Conservation (phyloP, 257 asterid genomes). For the Penstemon barbatus region DNA sequence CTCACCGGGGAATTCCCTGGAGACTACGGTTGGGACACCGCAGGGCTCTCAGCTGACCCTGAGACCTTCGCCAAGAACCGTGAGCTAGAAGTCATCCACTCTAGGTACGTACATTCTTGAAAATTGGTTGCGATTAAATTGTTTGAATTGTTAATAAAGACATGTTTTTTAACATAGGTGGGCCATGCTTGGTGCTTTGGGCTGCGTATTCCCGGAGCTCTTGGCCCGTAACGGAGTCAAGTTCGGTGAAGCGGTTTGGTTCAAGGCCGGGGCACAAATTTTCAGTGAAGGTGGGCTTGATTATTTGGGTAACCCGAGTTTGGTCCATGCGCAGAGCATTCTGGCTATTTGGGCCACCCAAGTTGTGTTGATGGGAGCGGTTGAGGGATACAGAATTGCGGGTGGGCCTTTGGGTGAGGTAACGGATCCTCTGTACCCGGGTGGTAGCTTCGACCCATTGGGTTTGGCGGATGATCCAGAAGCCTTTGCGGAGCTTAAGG, state of each 20-base stretch:
- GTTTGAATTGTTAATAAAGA: too few species aligned
- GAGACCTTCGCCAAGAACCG: conserved; percentile 44
- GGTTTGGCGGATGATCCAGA: too few species aligned
- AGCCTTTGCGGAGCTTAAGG: too few species aligned
- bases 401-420: conserved; percentile 34
- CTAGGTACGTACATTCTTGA: too few species aligned
- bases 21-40: conserved; percentile 48
- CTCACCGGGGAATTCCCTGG: conserved; percentile 40
- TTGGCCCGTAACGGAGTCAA: neutral
- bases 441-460: too few species aligned
- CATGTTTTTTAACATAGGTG: too few species aligned
- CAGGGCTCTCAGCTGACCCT: conserved; percentile 41
- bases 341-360: conserved; percentile 34
- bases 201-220: too few species aligned
- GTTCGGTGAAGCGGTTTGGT: conserved; percentile 34
- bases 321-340: conserved; percentile 26
- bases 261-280: conserved; percentile 37
- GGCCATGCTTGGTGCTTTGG: too few species aligned
- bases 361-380: conserved; percentile 36
- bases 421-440: neutral
- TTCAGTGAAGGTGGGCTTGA: conserved; percentile 38
- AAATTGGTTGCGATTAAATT: neutral
- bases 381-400: conserved; percentile 31
- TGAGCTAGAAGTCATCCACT: conserved; percentile 32
- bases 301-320: conserved; percentile 27